phyloP scores from a whole-genome alignment of 352 stramenopile species.

The Vaucheria bursata region DNA sequence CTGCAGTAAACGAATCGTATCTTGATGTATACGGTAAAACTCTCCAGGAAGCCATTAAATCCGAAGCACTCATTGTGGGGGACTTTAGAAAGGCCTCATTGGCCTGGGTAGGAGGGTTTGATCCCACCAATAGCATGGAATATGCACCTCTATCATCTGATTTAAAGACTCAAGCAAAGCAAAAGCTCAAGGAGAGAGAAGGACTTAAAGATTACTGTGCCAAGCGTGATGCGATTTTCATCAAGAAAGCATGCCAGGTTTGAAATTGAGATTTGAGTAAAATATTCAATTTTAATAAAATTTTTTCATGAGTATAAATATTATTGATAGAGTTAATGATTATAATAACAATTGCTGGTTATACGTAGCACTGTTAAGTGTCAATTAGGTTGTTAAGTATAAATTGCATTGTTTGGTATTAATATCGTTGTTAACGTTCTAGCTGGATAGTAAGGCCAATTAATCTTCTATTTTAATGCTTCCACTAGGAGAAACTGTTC shows the following conservation, averaged over 20 bases:
- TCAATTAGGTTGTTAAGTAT: background rate
- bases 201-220: background rate
- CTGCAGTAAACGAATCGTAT: slow-evolving; percentile 15
- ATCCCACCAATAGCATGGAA: slow-evolving; percentile 5
- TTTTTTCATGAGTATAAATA: no score
- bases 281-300: no score
- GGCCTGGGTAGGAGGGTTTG: background rate
- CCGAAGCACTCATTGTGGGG: slow-evolving; percentile 17
- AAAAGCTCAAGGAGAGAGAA: background rate
- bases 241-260: background rate
- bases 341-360: no score
- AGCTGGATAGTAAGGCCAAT: no score
- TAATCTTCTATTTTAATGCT: no score
- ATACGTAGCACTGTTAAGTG: no score
- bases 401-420: background rate
- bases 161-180: background rate
- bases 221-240: background rate
- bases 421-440: background rate
- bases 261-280: no score
- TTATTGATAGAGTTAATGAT: no score
- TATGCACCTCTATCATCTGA: background rate
- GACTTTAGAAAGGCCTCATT: background rate
- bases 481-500: no score
- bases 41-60: slow-evolving; percentile 24
- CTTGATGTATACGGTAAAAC: slow-evolving; percentile 23